Conservation (phyloP, 2,329 filamentous ascomycete species). For the Calonectria pseudoreteaudii region DNA sequence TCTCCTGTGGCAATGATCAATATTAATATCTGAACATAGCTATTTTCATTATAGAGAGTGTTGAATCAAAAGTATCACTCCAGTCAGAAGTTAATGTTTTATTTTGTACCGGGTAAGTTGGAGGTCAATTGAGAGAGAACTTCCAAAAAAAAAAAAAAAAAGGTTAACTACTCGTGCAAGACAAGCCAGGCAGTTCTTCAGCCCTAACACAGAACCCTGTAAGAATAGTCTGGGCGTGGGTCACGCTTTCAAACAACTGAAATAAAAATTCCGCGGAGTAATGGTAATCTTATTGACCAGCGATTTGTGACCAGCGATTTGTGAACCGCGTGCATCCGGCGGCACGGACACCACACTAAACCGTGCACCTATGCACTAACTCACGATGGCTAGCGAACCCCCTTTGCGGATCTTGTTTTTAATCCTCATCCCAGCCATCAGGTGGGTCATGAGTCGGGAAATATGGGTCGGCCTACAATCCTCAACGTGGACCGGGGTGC, state of each 20-base stretch:
- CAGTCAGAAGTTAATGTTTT: background rate
- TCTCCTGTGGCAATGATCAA: background rate
- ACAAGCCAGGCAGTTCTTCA: background rate
- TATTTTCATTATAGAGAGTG: background rate
- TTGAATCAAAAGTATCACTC: background rate
- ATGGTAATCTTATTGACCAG: background rate
- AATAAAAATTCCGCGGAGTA: background rate
- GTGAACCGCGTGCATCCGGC: background rate
- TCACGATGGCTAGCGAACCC: background rate
- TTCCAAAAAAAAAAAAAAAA: too few species aligned
- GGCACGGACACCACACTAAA: background rate
- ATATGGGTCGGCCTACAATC: background rate
- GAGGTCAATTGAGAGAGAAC: too few species aligned
- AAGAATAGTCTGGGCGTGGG: background rate
- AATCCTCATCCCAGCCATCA: too few species aligned
- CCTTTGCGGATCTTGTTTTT: background rate
- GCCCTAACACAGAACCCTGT: background rate
- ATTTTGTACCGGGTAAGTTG: too few species aligned
- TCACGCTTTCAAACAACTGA: background rate
- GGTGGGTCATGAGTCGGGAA: background rate
- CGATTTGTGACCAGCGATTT: background rate
- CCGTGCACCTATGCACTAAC: background rate
- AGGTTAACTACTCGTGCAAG: background rate
- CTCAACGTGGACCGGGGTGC: background rate
- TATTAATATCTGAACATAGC: background rate